phyloP scores from a whole-genome alignment of 257 asterid genomes.

The Schizonepeta tenuifolia region DNA sequence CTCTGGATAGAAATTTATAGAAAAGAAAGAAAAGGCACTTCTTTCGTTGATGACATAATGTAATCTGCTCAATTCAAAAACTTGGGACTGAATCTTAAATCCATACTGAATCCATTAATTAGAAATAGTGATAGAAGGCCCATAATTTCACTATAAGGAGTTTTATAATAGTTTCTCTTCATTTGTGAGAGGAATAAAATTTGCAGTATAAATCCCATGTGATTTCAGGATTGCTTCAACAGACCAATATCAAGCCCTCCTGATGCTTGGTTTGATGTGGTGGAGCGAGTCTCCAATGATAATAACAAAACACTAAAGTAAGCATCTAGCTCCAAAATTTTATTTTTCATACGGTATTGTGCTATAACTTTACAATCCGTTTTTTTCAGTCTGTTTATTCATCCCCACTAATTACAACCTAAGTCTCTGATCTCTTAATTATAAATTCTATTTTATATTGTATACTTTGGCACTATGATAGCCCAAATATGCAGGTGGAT shows the following conservation, averaged over 20 bases:
- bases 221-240: constrained; percentile 89
- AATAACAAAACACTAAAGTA: constrained; percentile 88
- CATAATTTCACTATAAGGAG: background rate
- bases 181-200: background rate
- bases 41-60: background rate
- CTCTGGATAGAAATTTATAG: background rate
- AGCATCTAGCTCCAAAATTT: constrained; percentile 32
- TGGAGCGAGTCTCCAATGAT: constrained; percentile 92
- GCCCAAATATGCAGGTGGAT: background rate
- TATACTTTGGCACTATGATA: background rate
- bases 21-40: background rate
- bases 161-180: background rate
- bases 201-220: background rate
- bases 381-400: background rate
- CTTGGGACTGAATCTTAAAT: constrained; percentile 3
- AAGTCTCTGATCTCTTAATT: background rate
- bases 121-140: background rate
- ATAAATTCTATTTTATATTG: background rate
- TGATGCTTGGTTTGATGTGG: constrained; percentile 99
- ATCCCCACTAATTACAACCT: background rate
- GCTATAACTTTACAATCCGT: background rate
- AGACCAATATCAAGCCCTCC: constrained; percentile 98
- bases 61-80: background rate
- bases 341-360: background rate
- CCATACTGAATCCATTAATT: background rate